Evolutionary conservation across 75 land plant genomes (phyloP), one percentile per base, ranked within the genome.

Genomic region (Cryptomeria japonica): DNA sequence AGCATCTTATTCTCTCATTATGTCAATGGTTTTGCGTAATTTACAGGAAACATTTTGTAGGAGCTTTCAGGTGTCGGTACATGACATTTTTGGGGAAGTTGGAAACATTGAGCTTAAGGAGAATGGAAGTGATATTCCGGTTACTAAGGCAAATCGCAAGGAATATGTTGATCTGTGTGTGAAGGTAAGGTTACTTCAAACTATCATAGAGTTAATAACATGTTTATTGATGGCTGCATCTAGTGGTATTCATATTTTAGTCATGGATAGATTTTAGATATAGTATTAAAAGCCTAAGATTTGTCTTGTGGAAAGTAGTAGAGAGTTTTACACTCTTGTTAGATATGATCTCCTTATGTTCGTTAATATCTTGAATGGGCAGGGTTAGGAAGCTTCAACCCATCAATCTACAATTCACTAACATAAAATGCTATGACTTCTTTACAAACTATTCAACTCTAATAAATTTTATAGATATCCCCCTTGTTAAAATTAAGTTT

Each of bases 161-260:
- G 89, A 89, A 75, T 89, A 87, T 75, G 89, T 89, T 34, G 87
- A 86, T 31, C 80, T 89, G 34, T 89, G 89, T 89, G 89, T 86
- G 42, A 51, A 89, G 89, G 89, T 89, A 68, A 84, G 87, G 84
- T 34, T 85, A 80, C 47, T 2, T 42, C 10, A 22, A 80, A 42
- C 4, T 8, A 25, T 13, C 28, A 41, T 80, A 41, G 11, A 38
- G 31, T 10, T 11, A 31, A 80, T 5, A 25, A 41, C 28, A 14
- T 38, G 82, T 41, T 42, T 80, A 41, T 80, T 44, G 46, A 80
- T 44, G 25, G 9, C n/a, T 80, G 14, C 49, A 25, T 41, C n/a
- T 22, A 12, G 77, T 6, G 77, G 37, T 73, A 13, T 73, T 34
- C 77, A 11, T 64, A 22, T 73, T 73, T 22, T 31, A 73, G 76